Conservation (phyloP, 129 eudicot genomes). For the Logfia minima region DNA sequence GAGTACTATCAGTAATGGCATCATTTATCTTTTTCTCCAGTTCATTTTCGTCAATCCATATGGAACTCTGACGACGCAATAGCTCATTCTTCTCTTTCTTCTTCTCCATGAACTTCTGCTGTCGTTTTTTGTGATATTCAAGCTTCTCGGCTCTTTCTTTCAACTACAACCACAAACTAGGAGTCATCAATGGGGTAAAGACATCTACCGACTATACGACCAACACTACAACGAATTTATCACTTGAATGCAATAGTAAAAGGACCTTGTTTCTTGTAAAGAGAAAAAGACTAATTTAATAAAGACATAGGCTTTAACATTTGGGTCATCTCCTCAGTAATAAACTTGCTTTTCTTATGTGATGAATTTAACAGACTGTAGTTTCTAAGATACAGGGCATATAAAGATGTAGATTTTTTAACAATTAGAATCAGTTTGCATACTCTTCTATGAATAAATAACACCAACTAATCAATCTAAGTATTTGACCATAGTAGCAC, state of each 20-base stretch:
- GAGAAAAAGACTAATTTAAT: not conserved
- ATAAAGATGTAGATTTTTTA: not conserved
- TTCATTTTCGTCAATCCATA: slow-evolving; percentile 68
- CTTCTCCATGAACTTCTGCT: slow-evolving; percentile 45
- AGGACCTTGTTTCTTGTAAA: not conserved
- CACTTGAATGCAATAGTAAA: not conserved
- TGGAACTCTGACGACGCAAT: slow-evolving; percentile 57
- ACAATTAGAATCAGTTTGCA: not conserved
- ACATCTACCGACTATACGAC: not conserved
- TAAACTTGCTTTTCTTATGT: not conserved
- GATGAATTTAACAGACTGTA: not conserved
- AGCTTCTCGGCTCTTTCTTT: slow-evolving; percentile 84
- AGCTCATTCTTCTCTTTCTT: slow-evolving; percentile 59
- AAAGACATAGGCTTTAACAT: not conserved
- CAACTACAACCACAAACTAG: slow-evolving; percentile 35
- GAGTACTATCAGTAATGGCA: slow-evolving; percentile 29
- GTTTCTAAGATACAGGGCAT: not conserved
- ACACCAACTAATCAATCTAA: not conserved
- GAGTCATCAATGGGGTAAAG: not conserved
- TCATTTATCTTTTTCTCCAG: slow-evolving; percentile 45
- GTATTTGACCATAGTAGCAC: not conserved
- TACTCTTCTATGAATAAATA: no score
- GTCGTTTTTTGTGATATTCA: slow-evolving; percentile 75
- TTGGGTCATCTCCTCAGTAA: not conserved
- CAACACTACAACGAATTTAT: not conserved